These are phyloP conservation scores for Diplodia corticola DNA, from an alignment of 2,329 filamentous ascomycete species.

Conservation along the genomic window DNA sequence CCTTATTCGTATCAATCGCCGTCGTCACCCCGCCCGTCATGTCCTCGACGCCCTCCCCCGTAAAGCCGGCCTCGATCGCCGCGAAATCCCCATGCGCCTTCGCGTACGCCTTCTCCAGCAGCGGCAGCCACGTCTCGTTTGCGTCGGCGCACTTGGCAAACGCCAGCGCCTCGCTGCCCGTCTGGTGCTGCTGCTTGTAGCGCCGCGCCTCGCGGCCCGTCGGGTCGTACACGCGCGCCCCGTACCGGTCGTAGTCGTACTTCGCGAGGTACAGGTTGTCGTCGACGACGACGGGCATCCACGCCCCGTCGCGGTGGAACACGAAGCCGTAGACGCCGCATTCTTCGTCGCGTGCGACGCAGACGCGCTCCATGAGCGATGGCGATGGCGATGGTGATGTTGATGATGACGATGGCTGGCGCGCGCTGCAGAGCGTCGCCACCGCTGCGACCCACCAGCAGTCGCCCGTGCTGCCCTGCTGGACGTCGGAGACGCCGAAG, in stretches of 20 bases:
- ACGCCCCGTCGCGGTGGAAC: slow-evolving; percentile 82
- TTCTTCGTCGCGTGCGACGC: slow-evolving; percentile 69
- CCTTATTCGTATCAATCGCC: slow-evolving; percentile 67
- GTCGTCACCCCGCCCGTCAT: slow-evolving; percentile 69
- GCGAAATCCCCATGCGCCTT: slow-evolving; percentile 81
- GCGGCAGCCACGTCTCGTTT: slow-evolving; percentile 79
- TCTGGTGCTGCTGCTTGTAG: slow-evolving; percentile 63
- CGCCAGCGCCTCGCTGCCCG: slow-evolving; percentile 73
- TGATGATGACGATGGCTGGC: no score
- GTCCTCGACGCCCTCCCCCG: slow-evolving; percentile 63
- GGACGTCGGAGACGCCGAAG: slow-evolving; percentile 73
- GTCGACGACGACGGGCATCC: slow-evolving; percentile 88
- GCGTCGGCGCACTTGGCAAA: slow-evolving; percentile 74
- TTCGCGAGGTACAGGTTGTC: slow-evolving; percentile 82
- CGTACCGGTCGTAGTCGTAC: slow-evolving; percentile 63
- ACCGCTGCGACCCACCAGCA: slow-evolving; percentile 85
- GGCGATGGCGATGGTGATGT: no score
- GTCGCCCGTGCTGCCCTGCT: slow-evolving; percentile 76
- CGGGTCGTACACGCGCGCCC: slow-evolving; percentile 62
- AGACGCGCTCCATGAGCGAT: slow-evolving; percentile 71
- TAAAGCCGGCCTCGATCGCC: slow-evolving; percentile 72
- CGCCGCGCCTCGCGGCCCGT: slow-evolving; percentile 61
- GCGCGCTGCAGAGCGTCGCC: slow-evolving; percentile 73
- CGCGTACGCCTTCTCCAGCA: slow-evolving; percentile 81
- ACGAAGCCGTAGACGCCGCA: slow-evolving; percentile 85